Base-by-base conservation (phyloP, 2,329 filamentous ascomycete genomes). In the Westerdykella ornata region DNA sequence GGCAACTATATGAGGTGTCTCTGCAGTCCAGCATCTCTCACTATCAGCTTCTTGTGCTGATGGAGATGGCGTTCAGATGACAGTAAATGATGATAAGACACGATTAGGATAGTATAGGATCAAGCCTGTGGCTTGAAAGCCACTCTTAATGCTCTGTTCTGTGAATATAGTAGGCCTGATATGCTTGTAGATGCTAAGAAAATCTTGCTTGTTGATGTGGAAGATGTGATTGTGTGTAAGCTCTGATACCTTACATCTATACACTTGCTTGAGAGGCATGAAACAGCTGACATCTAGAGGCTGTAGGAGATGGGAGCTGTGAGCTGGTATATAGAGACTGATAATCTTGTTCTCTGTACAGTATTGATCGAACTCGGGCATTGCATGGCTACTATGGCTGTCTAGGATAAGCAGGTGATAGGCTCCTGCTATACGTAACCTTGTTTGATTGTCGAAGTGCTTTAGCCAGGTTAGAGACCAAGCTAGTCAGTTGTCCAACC, bases 341-440 rank as follows among this genome's bases (percentile, higher is more conserved):
- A n/a, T n/a, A n/a, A n/a, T n/a, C n/a, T n/a, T n/a, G n/a, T n/a
- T n/a, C n/a, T n/a, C n/a, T n/a, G n/a, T n/a, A n/a, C n/a, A n/a
- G n/a, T n/a, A n/a, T n/a, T n/a, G n/a, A n/a, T n/a, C n/a, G n/a
- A n/a, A n/a, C n/a, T n/a, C n/a, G n/a, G n/a, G n/a, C n/a, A n/a
- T n/a, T n/a, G n/a, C n/a, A n/a, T n/a, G n/a, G n/a, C n/a, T n/a
- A n/a, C n/a, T n/a, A n/a, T n/a, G n/a, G n/a, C n/a, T n/a, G n/a
- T n/a, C n/a, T n/a, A n/a, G n/a, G n/a, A n/a, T n/a, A n/a, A 71
- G 51, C 6, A 69, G 50, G 13, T 54, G 43, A 54, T 64, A 60
- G 34, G n/a, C 35, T 9, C 65, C 54, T 22, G 47, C 50, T 39
- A 30, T 46, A 22, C 45, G 45, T 16, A 32, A 22, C 40, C 45